Base-by-base conservation (phyloP, 345 rosid species). In the Kernera saxatilis region DNA sequence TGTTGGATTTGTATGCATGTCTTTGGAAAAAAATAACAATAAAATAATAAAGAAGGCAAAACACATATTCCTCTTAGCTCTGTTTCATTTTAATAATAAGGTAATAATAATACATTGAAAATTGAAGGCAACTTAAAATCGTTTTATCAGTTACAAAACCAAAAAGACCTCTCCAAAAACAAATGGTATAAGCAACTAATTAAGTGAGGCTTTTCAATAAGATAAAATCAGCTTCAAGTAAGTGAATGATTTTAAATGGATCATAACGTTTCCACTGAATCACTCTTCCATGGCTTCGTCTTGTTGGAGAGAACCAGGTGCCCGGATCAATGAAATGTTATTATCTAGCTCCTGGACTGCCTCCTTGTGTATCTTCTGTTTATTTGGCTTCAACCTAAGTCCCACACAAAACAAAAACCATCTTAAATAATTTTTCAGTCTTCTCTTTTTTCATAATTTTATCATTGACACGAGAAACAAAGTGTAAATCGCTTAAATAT, bases 241-340 rank as follows among this genome's bases (percentile, higher is more conserved):
- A 51, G 55, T 30, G 64, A 9, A 5, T 26, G 9, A 46, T 21
- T 70, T 25, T 48, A 36, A 49, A 29, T 15, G 44, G 69, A 60
- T 50, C 25, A 32, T 19, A 61, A 4, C 15, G 57, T 14, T 45
- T 26, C 19, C 12, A 70, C 36, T 54, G 3, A 30, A 50, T 89
- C 82, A 92, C 80, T 89, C 96, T 78, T 89, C 94, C 94, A 86
- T 88, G 52, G 84, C 80, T 14, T 78, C 87, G 73, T 81, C 84
- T 73, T 86, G 82, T 56, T 43, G 43, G 45, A 14, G 14, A 13
- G 56, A 8, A 4, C 12, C 10, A 13, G 76, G 76, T 77, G 86
- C 85, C 63, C 55, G 50, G 82, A 83, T 44, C 78, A 88, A 74
- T 17, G 71, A 0, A 23, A 59, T 32, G 63, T 43, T 1, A 0